Evolutionary conservation across 805 yeast genomes (phyloP), one percentile per base, ranked within the genome.

Genomic region (Lipomyces yamadae): DNA sequence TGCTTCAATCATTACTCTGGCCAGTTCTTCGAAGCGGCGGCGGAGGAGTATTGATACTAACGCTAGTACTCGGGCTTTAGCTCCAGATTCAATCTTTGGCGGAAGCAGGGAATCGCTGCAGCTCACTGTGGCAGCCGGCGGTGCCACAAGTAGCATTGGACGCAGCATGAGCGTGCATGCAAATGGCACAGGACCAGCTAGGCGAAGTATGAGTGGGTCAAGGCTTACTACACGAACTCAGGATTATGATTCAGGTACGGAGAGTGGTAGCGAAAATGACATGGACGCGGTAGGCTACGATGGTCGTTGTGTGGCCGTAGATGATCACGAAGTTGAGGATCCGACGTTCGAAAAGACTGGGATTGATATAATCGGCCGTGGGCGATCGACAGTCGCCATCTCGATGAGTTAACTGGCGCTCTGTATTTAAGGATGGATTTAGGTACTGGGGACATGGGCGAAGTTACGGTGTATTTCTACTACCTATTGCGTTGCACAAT

Each of bases 1-100:
- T n/a, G 71, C 71, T 32, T 68, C 71, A 11, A 65, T 68, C 35
- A 48, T 61, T 15, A 68, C 71, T 45, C 61, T 68, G 33, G 71
- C 71, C 30, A 61, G 66, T 59, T 68, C 71, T 48, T 68, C 71
- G 10, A 68, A 68, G 61, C 64, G 71, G 56, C 63, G 71, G 53
- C 64, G 71, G 10, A 68, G 61, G 65, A 61, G 66, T 53, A 57
- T 68, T 18, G 71, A 68, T 42, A 68, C 71, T 45, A 68, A 68
- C 39, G 71, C 71, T 29, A 64, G 69, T 59, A 68, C 71, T 55
- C 67, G 70, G 5, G 71, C 71, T 42, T 62, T 68, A 30, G 71
- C 71, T 30, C 71, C 71, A 2, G 70, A 68, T 48, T 58, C 64
- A n/a, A 8, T 68, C 32, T 68, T 65, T 56, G 71, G 71, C 61